These are phyloP conservation scores for Ceratocystiopsis sp. DNA, from an alignment of 2,329 filamentous ascomycete genomes.

Conservation along the genomic window DNA sequence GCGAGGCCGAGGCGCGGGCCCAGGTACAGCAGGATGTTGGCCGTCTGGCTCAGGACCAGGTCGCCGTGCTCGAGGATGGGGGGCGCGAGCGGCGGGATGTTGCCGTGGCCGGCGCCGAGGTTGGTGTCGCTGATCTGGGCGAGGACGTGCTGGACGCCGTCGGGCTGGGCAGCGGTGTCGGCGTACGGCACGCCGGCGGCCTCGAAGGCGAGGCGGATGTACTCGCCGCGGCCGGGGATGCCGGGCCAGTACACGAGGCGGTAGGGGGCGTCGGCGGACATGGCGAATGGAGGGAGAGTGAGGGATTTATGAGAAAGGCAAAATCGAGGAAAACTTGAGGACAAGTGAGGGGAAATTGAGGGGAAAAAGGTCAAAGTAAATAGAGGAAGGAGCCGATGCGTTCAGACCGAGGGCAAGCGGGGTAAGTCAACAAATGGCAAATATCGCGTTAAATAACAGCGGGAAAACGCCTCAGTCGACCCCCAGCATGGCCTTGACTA, in stretches of 20 bases:
- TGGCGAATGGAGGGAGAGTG: too few species aligned
- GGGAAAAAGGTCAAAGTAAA: too few species aligned
- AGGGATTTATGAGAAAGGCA: too few species aligned
- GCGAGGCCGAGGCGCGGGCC: conserved; percentile 41
- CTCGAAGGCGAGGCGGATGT: conserved; percentile 56
- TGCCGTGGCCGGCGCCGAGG: conserved; percentile 28
- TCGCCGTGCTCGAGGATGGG: conserved; percentile 47
- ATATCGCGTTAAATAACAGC: too few species aligned
- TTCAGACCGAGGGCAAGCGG: too few species aligned
- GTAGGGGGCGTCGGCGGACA: conserved; percentile 26
- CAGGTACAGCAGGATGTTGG: conserved; percentile 58
- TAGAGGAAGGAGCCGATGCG: too few species aligned
- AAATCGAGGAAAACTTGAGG: too few species aligned
- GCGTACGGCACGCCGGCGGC: conserved; percentile 46
- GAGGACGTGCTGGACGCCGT: conserved; percentile 34
- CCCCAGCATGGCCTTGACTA: conserved; percentile 1
- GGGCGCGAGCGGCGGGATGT: conserved; percentile 49
- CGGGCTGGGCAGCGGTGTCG: conserved; percentile 33
- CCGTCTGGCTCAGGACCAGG: conserved; percentile 49
- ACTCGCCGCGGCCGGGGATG: conserved; percentile 59
- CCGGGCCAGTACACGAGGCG: conserved; percentile 55
- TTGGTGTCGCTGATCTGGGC: conserved; percentile 27
- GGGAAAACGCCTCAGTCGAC: conserved; percentile 10
- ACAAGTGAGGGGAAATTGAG: too few species aligned
- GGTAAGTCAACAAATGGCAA: too few species aligned